Evolutionary conservation across 768 basidiomycete species (phyloP), one percentile per base, ranked within the genome.

Genomic region (Lentinula detonsa): DNA sequence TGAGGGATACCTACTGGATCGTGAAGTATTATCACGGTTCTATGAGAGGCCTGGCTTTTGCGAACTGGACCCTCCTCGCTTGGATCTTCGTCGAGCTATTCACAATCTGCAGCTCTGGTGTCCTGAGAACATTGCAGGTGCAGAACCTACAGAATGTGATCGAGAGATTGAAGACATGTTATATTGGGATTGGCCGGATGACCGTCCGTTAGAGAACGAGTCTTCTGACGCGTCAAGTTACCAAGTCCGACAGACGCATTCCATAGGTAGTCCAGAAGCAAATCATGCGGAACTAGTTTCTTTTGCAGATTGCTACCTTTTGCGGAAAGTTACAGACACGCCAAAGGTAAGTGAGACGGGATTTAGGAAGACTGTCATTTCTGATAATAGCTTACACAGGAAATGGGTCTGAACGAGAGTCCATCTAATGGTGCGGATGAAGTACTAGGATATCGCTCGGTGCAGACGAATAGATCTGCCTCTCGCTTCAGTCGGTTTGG

Each of bases 1-100:
- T 3, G 86, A 90, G 70, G 85, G 87, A 3, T 76, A 75, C 61
- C 61, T 70, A 55, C 70, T 86, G 59, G 69, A 76, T 62, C 76
- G 72, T 57, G 72, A 78, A 61, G 65, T 71, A 60, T 66, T 89
- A 66, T 65, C 71, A 53, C 70, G 64, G n/a, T 65, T 86, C 48
- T 86, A 85, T 71, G 73, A 76, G 68, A 69, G 65, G 52, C 33
- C 57, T 49, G 34, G 18, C 18, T 31, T 23, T 7, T 31, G 1
- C 34, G 56, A 45, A 8, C 8, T 48, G 46, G 28, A 57, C 23
- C n/a, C 15, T 23, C n/a, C 40, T 15, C 21, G 45, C 37, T 63
- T 37, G 68, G 93, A 95, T 76, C 76, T 95, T 51, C 78, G 93
- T 61, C 78, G 78, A 64, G 77, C 83, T 21, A 85, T 93, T 63